These are phyloP conservation scores for Amanita pseudoporphyria DNA, from an alignment of 768 basidiomycete genomes.

Conservation along the genomic window DNA sequence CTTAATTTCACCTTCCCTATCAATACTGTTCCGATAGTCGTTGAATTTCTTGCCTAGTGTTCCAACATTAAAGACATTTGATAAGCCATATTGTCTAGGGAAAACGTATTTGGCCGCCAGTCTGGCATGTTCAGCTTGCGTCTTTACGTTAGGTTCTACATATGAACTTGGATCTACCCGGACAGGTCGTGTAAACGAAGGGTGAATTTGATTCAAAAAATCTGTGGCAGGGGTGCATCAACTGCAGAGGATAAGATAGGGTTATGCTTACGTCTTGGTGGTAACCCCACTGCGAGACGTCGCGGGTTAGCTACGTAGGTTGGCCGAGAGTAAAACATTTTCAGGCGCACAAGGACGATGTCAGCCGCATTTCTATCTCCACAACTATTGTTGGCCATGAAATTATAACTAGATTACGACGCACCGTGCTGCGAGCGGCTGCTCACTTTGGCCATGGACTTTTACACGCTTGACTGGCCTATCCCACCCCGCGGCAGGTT, in stretches of 20 bases:
- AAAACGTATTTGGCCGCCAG: constrained; percentile 81
- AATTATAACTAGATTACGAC: background rate
- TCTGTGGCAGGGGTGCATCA: constrained; percentile 32
- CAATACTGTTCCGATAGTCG: constrained; percentile 39
- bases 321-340: constrained; percentile 64
- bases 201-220: constrained; percentile 48
- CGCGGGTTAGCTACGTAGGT: constrained; percentile 38
- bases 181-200: constrained; percentile 28
- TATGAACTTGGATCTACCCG: constrained; percentile 19
- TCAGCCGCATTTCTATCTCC: constrained; percentile 38
- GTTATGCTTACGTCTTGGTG: constrained; percentile 46
- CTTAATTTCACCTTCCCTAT: constrained; percentile 65
- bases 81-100: constrained; percentile 64
- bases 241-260: background rate
- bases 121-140: constrained; percentile 41
- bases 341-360: constrained; percentile 40
- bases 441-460: background rate
- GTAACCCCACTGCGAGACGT: constrained; percentile 52
- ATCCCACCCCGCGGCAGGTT: background rate
- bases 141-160: constrained; percentile 35
- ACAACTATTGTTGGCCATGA: background rate
- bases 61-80: constrained; percentile 41
- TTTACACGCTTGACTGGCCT: constrained; percentile 1
- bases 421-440: background rate
- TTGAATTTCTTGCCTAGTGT: constrained; percentile 16